A percentile compares a stretch with the other conserved stretches of the same genome.
Conservation (phyloP, 495 filamentous ascomycete species). For the Amorphotheca resinae region DNA sequence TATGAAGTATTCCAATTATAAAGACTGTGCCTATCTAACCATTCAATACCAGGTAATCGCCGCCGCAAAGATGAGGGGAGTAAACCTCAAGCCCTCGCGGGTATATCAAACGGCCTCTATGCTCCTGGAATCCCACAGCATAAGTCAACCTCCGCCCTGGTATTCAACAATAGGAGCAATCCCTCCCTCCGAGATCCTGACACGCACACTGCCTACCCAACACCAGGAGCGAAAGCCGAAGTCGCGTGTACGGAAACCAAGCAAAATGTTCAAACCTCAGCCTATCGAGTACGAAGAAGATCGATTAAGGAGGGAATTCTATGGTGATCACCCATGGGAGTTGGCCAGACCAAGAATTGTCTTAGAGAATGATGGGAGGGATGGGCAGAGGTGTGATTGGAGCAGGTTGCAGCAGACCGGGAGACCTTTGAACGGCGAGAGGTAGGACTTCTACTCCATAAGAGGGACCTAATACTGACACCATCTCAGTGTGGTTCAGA, state of each 20-base stretch:
- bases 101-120: slow-evolving; percentile 55
- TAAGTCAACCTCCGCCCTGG: slow-evolving; percentile 54
- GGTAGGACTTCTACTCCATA: slow-evolving; percentile 37
- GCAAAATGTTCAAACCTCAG: slow-evolving; percentile 68
- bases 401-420: slow-evolving; percentile 65
- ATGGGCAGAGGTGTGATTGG: slow-evolving; percentile 66
- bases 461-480: not conserved
- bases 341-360: slow-evolving; percentile 77
- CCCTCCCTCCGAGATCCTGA: slow-evolving; percentile 67
- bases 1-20: not conserved
- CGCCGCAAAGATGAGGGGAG: slow-evolving; percentile 47
- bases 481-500: slow-evolving; percentile 69
- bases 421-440: slow-evolving; percentile 73
- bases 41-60: not conserved
- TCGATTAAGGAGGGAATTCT: slow-evolving; percentile 66
- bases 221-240: slow-evolving; percentile 41
- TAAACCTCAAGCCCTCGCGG: slow-evolving; percentile 59
- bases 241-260: slow-evolving; percentile 47
- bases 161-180: slow-evolving; percentile 57
- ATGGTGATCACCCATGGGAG: slow-evolving; percentile 93
- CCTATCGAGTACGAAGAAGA: slow-evolving; percentile 78
- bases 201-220: slow-evolving; percentile 54
- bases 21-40: not conserved
- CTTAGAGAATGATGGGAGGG: slow-evolving; percentile 75
- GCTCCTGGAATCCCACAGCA: slow-evolving; percentile 31